phyloP scores from a whole-genome alignment of 2,329 filamentous ascomycete genomes.

The Teratosphaeria viscida region DNA sequence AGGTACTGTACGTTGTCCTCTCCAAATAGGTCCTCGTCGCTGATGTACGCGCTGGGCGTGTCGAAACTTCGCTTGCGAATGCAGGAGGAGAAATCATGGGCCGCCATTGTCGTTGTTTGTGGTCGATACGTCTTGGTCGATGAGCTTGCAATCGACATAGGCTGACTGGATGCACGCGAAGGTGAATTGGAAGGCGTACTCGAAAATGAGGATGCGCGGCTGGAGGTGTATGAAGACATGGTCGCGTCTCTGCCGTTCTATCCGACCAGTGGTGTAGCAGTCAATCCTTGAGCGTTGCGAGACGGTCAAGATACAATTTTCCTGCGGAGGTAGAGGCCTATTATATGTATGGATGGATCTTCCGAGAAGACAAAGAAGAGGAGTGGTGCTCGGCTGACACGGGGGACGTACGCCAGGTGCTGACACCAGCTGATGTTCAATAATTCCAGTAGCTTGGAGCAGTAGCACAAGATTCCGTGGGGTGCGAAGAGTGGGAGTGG shows the following conservation, averaged over 20 bases:
- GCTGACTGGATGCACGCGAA: not conserved
- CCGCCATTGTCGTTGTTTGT: not conserved
- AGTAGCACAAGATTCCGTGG: not conserved
- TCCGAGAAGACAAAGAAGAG: not conserved
- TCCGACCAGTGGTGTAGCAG: not conserved
- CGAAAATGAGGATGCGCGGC: not conserved
- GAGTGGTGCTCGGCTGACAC: not conserved
- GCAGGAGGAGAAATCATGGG: constrained; percentile 3
- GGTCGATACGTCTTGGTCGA: not conserved
- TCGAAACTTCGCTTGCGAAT: constrained; percentile 8
- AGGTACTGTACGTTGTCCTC: constrained; percentile 24
- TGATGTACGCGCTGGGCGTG: constrained; percentile 25
- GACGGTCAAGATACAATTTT: not conserved
- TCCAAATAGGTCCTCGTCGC: constrained; percentile 28
- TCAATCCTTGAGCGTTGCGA: not conserved
- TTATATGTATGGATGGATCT: not conserved
- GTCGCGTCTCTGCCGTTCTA: not conserved
- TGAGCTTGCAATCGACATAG: not conserved
- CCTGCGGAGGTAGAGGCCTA: not conserved
- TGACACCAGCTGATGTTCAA: not conserved
- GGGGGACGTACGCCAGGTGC: not conserved
- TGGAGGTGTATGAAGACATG: not conserved
- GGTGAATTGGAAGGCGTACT: not conserved
- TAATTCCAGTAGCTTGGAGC: not conserved
- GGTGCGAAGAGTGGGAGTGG: not conserved